Conservation (phyloP, 2,329 filamentous ascomycete genomes). For the Neocucurbitaria cava region DNA sequence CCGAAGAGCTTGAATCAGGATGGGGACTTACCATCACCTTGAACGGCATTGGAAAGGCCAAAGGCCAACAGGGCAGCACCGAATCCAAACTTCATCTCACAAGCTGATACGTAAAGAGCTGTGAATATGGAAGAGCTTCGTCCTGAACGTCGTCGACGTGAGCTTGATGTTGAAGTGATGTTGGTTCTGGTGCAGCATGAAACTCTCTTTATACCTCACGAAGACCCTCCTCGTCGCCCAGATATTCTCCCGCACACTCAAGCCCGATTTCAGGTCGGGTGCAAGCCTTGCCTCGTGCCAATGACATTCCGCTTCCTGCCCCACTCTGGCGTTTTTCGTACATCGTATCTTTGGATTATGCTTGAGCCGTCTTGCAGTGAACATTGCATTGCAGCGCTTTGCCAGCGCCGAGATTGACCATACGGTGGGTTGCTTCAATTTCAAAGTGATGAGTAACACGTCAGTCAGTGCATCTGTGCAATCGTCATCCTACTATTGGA, state of each 20-base stretch:
- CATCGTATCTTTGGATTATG: slow-evolving; percentile 1
- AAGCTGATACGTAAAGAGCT: background rate
- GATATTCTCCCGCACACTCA: background rate
- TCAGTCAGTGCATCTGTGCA: background rate
- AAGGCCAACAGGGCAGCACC: slow-evolving; percentile 36
- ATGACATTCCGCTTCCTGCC: slow-evolving; percentile 1
- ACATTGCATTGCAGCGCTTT: slow-evolving; percentile 4
- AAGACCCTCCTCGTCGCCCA: background rate
- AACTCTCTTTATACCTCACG: slow-evolving; percentile 34
- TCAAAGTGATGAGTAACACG: slow-evolving; percentile 23
- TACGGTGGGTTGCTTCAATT: slow-evolving; percentile 2
- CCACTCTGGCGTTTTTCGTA: slow-evolving; percentile 1
- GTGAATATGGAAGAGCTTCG: slow-evolving; percentile 1
- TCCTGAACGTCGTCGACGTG: slow-evolving; percentile 12
- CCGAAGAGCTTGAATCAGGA: background rate
- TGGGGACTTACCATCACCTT: slow-evolving; percentile 36
- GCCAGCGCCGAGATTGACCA: background rate
- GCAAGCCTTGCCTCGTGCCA: background rate
- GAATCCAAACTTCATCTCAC: slow-evolving; percentile 43
- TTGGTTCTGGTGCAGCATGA: slow-evolving; percentile 6
- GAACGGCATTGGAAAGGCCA: slow-evolving; percentile 38
- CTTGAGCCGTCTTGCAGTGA: slow-evolving; percentile 8
- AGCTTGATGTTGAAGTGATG: slow-evolving; percentile 24
- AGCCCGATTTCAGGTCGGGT: slow-evolving; percentile 1
- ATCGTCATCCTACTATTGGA: background rate